phyloP scores from a whole-genome alignment of 2,329 filamentous ascomycete genomes.

The Botrytis medusae region DNA sequence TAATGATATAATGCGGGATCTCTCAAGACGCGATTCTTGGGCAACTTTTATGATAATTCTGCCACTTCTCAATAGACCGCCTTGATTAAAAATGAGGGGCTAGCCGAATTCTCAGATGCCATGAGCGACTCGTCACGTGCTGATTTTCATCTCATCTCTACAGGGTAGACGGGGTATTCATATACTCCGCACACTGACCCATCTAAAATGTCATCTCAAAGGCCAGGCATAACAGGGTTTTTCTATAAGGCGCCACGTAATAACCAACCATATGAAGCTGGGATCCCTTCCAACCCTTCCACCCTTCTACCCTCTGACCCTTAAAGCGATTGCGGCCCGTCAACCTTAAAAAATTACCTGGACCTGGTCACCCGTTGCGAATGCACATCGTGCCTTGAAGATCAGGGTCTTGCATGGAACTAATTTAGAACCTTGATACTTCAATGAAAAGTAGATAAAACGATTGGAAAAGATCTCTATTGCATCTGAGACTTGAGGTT shows the following conservation, averaged over 20 bases:
- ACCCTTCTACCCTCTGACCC: neutral
- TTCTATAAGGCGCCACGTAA: neutral
- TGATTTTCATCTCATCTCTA: neutral
- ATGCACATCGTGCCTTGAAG: neutral
- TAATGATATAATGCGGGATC: neutral
- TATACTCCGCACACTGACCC: neutral
- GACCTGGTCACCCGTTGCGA: constrained; percentile 1
- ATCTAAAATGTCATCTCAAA: neutral
- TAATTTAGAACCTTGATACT: neutral
- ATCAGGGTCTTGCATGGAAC: constrained; percentile 1
- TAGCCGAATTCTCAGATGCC: neutral
- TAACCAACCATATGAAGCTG: neutral
- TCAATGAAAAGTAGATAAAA: neutral
- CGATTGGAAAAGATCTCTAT: neutral
- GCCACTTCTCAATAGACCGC: neutral
- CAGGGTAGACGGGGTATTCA: neutral
- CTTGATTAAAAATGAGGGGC: neutral
- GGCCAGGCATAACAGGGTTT: neutral
- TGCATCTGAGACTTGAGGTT: neutral
- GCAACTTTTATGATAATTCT: constrained; percentile 4
- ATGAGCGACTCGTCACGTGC: neutral
- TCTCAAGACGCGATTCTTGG: constrained; percentile 1
- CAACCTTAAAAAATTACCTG: neutral
- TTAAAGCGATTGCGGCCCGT: neutral
- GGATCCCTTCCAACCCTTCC: neutral